Base-by-base conservation (phyloP, 2,329 filamentous ascomycete species). In the Alternaria panax region DNA sequence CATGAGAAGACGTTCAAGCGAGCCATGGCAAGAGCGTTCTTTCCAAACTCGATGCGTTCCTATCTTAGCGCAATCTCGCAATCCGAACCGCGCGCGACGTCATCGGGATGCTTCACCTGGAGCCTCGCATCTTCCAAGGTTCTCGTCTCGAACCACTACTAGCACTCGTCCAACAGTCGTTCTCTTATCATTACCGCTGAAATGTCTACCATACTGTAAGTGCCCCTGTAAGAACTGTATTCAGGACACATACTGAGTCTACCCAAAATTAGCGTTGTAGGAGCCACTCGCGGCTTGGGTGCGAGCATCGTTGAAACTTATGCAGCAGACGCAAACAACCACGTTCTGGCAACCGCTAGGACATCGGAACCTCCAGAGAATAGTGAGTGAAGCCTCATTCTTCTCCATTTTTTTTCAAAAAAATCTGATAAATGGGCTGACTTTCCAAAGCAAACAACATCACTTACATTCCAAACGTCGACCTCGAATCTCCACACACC, bases 201-300 rank as follows among this genome's bases (percentile, higher is more conserved):
- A 3, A 76, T 76, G 73, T 58, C 71, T 41, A 82, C 80, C 34
- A 79, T 89, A 32, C 82, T 92, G 2, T n/a, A 36, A 36, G 32
- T 36, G 16, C n/a, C 16, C 32, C 32, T 36, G 16, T 36, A n/a
- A 0, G 6, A 36, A 2, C 32, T 36, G 32, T 16, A 36, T n/a
- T 14, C 8, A 16, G n/a, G 32, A 36, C 32, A 14, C 32, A 36
- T 36, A 36, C 16, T 36, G 32, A 36, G 32, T 36, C n/a, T 3
- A 36, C 32, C 14, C 7, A 16, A 36, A 16, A 36, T 36, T 36
- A 36, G 32, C 16, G 82, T 92, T 27, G 81, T 92, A 27, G 89
- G 89, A 47, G 89, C 87, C 3, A 91, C 88, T 1, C 83, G 89
- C 41, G 90, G 90, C 53, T 82, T 92, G 4, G 90, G 90, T 4